These are phyloP conservation scores for Colletotrichum sp. DNA, from an alignment of 2,329 filamentous ascomycete species.

Conservation along the genomic window DNA sequence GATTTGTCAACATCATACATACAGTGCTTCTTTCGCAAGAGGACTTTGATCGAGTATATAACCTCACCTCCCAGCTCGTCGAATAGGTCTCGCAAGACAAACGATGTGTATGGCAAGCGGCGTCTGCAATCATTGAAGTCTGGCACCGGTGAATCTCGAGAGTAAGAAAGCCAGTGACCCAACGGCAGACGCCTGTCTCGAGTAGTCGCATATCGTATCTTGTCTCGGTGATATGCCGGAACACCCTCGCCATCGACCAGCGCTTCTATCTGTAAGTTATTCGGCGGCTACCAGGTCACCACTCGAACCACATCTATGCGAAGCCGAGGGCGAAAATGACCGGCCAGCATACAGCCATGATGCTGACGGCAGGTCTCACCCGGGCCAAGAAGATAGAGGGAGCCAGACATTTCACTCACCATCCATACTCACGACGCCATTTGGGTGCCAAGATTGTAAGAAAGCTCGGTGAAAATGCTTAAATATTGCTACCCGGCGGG, in stretches of 20 bases:
- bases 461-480: neutral
- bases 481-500: rapidly evolving
- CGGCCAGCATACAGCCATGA: neutral
- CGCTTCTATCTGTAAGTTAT: neutral
- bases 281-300: rapidly evolving
- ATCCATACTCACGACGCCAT: neutral
- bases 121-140: neutral
- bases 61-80: neutral
- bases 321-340: neutral
- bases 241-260: rapidly evolving
- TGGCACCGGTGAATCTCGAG: rapidly evolving
- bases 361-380: neutral
- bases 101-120: no score
- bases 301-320: neutral
- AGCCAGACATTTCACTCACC: neutral
- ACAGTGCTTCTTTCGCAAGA: rapidly evolving
- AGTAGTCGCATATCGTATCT: rapidly evolving
- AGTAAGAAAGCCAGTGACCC: neutral
- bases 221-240: rapidly evolving
- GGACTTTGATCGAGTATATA: neutral
- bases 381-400: neutral
- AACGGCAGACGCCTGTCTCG: neutral
- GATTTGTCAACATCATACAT: neutral
- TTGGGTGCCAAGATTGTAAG: rapidly evolving
- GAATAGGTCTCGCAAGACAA: neutral